These are phyloP conservation scores for Gaertneriomyces semiglobifer DNA, from an alignment of 192 early-diverging fungal genomes.

Conservation along the genomic window DNA sequence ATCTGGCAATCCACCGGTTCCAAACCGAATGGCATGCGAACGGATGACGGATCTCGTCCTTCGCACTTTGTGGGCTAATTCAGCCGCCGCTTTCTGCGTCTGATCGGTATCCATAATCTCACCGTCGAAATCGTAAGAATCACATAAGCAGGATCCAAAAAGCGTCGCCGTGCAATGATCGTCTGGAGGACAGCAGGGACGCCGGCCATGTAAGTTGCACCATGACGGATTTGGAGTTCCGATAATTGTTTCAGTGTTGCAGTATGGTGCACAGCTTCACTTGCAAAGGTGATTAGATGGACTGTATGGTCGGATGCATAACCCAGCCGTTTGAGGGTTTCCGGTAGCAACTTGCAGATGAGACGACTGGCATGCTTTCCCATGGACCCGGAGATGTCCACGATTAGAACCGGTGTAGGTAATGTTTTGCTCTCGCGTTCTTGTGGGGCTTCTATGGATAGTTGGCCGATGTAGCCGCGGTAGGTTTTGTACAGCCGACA, in stretches of 20 bases:
- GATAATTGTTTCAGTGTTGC: constrained; percentile 3
- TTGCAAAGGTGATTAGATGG: constrained; percentile 23
- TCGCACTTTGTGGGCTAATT: not conserved
- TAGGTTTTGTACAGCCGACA: too few relatives aligned
- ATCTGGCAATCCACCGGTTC: constrained; percentile 22
- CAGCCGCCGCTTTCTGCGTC: constrained; percentile 1
- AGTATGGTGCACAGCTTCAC: not conserved
- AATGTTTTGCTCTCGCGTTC: too few relatives aligned
- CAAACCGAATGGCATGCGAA: constrained; percentile 32
- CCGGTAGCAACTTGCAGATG: constrained; percentile 6
- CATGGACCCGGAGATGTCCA: constrained; percentile 21
- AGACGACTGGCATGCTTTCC: constrained; percentile 12
- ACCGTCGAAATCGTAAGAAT: constrained; percentile 28
- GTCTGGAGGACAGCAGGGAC: constrained; percentile 7
- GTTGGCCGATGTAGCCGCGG: too few relatives aligned
- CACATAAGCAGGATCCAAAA: not conserved
- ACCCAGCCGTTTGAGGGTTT: not conserved
- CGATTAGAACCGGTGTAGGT: too few relatives aligned
- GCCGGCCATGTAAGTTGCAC: constrained; percentile 25
- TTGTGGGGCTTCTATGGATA: too few relatives aligned
- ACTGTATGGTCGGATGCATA: constrained; percentile 9
- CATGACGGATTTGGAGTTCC: not conserved
- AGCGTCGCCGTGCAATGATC: not conserved
- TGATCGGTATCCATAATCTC: constrained; percentile 16
- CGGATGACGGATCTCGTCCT: not conserved